Evolutionary conservation across 2,329 filamentous ascomycete species (phyloP).

Genomic region (Penicillium sp.): DNA sequence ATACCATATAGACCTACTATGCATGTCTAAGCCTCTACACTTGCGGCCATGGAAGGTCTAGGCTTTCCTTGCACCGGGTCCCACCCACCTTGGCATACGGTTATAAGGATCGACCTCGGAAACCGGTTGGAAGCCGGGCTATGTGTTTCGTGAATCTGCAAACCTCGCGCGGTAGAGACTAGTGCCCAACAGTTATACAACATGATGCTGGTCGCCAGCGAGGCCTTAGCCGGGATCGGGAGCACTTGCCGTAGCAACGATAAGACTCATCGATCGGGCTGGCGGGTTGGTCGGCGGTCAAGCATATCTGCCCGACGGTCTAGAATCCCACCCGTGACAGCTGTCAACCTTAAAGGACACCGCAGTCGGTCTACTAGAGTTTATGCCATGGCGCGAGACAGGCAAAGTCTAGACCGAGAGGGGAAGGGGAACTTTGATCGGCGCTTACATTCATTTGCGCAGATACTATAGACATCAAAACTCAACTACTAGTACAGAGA

Average conservation of each 20-base stretch:
- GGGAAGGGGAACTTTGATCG: background rate
- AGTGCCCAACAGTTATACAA: conserved; percentile 20
- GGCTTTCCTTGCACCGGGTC: background rate
- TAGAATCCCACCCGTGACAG: conserved; percentile 8
- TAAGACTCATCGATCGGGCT: conserved; percentile 13
- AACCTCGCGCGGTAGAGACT: conserved; percentile 4
- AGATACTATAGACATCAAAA: conserved; percentile 18
- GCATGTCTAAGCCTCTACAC: background rate
- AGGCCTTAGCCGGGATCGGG: conserved; percentile 9
- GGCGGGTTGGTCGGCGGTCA: conserved; percentile 19
- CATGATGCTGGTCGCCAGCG: conserved; percentile 18
- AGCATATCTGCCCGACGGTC: conserved; percentile 26
- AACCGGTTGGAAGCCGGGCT: background rate
- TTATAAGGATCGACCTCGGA: background rate
- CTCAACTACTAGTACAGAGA: conserved; percentile 13
- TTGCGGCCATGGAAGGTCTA: background rate
- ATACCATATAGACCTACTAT: background rate
- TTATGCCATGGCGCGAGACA: background rate
- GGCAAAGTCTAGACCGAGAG: conserved; percentile 9
- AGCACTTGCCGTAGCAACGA: conserved; percentile 12
- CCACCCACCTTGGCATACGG: background rate
- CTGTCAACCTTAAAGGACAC: conserved; percentile 8
- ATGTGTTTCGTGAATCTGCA: background rate
- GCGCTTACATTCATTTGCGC: conserved; percentile 9
- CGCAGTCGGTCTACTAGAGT: conserved; percentile 6